Conservation (phyloP, 2,329 filamentous ascomycete species). For the Aspergillus luchuensis region DNA sequence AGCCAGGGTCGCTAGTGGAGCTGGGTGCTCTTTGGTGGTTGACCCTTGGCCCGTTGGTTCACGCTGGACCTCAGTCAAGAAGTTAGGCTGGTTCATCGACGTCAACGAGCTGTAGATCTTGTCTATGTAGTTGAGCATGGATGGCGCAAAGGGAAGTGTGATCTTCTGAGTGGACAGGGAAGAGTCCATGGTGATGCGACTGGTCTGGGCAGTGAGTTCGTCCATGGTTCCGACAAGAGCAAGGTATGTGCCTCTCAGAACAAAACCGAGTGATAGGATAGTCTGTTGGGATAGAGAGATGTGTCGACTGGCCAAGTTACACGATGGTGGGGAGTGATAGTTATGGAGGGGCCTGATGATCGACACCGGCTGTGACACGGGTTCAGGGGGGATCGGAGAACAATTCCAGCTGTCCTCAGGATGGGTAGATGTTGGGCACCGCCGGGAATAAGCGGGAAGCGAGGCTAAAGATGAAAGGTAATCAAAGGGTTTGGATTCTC, state of each 20-base stretch:
- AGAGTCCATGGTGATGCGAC: slow-evolving; percentile 17
- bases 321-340: not conserved
- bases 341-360: not conserved
- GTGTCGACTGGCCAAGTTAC: not conserved
- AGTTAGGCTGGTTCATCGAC: slow-evolving; percentile 24
- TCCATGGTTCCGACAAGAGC: not conserved
- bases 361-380: not conserved
- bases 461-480: not conserved
- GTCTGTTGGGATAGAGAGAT: too few species aligned
- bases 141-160: slow-evolving; percentile 30
- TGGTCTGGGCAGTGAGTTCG: slow-evolving; percentile 19
- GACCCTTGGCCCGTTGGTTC: slow-evolving; percentile 13
- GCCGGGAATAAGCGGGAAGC: not conserved
- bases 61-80: slow-evolving; percentile 27
- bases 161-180: not conserved
- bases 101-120: slow-evolving; percentile 37
- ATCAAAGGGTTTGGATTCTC: not conserved
- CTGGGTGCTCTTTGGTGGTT: not conserved
- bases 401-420: not conserved
- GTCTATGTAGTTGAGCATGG: slow-evolving; percentile 37
- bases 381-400: not conserved
- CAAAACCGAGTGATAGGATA: not conserved
- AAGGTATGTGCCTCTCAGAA: not conserved
- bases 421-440: not conserved
- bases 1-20: slow-evolving; percentile 39